Base-by-base conservation (phyloP, 495 filamentous ascomycete genomes). In the Talaromyces liani region DNA sequence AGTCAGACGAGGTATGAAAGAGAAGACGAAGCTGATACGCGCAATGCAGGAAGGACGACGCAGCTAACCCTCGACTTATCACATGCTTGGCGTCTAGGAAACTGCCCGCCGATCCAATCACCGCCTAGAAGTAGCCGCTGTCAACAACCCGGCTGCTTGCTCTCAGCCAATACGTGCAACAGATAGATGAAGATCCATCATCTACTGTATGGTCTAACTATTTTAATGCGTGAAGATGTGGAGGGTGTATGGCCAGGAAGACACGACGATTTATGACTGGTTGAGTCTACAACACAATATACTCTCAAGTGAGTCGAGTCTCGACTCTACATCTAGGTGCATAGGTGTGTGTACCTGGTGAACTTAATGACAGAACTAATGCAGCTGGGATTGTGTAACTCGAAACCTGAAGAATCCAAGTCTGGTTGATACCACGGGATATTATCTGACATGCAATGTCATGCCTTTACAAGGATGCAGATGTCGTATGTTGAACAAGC, bases 11-110 rank as follows among this genome's bases (percentile, higher is more conserved):
- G 54, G 18, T 27, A 29, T 16, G 24, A 6, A 24, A 18, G 22
- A 25, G 54, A 56, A 41, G 36, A 41, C 14, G 54, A 25, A 24
- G 54, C 54, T 58, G 33, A 58, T 58, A 33, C 27, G 56, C 4
- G 25, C 56, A 27, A 27, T 56, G 54, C n/a, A 31, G 9, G 29
- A 20, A 58, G 25, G 14, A 14, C 4, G 31, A 10, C 47, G 58
- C 58, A 60, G 34, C 58, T 60, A 49, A 33, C 31, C 58, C 58
- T 47, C 18, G 58, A 41, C 58, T 24, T 18, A 18, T 60, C 58
- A 60, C 58, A 60, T 16, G 18, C 34, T 24, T 24, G 33, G 33
- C 33, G 6, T 41, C 33, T 22, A 47, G 31, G 33, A 59, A 31
- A 31, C 57, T 59, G 29, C 4, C 31, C 14, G 27, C 29, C 36